Evolutionary conservation across 768 basidiomycete genomes (phyloP).

Genomic region (Strobilomyces confusus): DNA sequence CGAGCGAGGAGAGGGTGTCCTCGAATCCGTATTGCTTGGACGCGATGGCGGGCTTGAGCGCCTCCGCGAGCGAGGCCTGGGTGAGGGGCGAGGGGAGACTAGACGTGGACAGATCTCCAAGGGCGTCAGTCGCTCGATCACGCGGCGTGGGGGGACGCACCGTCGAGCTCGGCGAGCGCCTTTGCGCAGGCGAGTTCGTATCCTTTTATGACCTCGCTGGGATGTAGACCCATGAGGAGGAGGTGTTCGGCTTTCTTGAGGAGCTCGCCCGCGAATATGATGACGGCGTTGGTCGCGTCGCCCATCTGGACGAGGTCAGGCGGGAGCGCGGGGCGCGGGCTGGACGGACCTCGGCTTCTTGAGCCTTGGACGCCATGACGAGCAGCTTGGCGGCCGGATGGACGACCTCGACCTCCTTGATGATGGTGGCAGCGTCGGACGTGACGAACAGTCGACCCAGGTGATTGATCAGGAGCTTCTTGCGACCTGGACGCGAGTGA

Average conservation of each 20-base stretch:
- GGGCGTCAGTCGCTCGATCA: slow-evolving; percentile 14
- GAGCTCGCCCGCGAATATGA: slow-evolving; percentile 94
- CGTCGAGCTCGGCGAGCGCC: slow-evolving; percentile 83
- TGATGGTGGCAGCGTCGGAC: slow-evolving; percentile 98
- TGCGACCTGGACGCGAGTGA: slow-evolving; percentile 54
- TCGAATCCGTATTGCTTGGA: slow-evolving; percentile 97
- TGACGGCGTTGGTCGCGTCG: slow-evolving; percentile 91
- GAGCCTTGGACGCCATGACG: slow-evolving; percentile 98
- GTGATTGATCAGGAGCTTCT: slow-evolving; percentile 98
- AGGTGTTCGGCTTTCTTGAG: slow-evolving; percentile 91
- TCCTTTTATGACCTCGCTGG: slow-evolving; percentile 91
- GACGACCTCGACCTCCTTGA: slow-evolving; percentile 95
- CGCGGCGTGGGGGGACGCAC: slow-evolving; percentile 46
- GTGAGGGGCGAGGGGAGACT: slow-evolving; percentile 71
- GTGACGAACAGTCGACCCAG: slow-evolving; percentile 94
- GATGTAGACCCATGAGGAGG: slow-evolving; percentile 94
- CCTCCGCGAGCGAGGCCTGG: slow-evolving; percentile 60
- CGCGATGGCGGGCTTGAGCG: slow-evolving; percentile 89
- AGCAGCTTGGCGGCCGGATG: slow-evolving; percentile 98
- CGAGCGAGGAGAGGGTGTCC: slow-evolving; percentile 73
- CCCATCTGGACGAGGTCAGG: slow-evolving; percentile 66
- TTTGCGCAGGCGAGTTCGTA: slow-evolving; percentile 89
- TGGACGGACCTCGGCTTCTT: slow-evolving; percentile 79
- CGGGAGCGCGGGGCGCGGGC: background rate
- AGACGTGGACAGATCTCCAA: slow-evolving; percentile 62